Evolutionary conservation across 2,329 filamentous ascomycete species (phyloP).

Genomic region (Alternaria sp.): DNA sequence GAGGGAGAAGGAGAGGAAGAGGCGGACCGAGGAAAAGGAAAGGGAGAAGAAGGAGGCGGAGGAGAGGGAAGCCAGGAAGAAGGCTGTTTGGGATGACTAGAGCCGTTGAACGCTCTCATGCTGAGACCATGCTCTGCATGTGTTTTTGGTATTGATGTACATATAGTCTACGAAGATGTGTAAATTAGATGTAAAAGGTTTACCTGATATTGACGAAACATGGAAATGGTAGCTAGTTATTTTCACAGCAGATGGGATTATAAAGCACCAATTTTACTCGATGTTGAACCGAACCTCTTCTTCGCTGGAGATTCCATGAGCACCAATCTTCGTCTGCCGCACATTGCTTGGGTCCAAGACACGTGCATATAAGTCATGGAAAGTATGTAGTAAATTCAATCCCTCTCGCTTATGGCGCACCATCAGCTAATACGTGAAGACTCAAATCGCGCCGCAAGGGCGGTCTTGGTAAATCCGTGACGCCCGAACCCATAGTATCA

Average conservation of each 20-base stretch:
- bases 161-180: constrained; percentile 3
- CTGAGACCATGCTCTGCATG: neutral
- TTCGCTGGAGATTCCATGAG: neutral
- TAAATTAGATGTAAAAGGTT: neutral
- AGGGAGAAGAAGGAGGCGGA: constrained; percentile 68
- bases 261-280: neutral
- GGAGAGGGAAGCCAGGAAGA: constrained; percentile 74
- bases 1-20: constrained; percentile 82
- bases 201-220: neutral
- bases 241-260: neutral
- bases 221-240: neutral
- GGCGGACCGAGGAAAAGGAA: constrained; percentile 73
- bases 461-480: constrained; percentile 32
- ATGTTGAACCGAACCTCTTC: neutral
- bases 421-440: constrained; percentile 32
- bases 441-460: constrained; percentile 26
- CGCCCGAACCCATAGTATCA: constrained; percentile 38
- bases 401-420: constrained; percentile 18
- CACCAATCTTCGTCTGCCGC: neutral
- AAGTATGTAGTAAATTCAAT: constrained; percentile 16
- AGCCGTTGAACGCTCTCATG: neutral
- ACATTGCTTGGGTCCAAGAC: neutral
- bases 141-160: neutral
- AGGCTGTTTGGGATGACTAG: constrained; percentile 81
- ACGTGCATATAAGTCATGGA: neutral